phyloP scores from a whole-genome alignment of 2,329 filamentous ascomycete genomes.

The Rhinocladiella similis region DNA sequence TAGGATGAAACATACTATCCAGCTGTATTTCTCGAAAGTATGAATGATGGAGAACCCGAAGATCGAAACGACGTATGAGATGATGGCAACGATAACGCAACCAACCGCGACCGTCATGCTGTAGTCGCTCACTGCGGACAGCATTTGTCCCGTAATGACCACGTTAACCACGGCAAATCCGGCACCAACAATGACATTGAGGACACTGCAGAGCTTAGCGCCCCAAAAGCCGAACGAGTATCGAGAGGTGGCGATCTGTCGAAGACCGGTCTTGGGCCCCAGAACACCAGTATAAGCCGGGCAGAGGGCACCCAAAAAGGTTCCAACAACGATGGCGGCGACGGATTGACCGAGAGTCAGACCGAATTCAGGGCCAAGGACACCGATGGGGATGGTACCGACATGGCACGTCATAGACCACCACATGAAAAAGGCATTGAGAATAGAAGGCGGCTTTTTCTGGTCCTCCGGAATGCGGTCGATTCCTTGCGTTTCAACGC shows the following conservation, averaged over 20 bases:
- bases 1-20: constrained; percentile 34
- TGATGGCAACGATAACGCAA: constrained; percentile 34
- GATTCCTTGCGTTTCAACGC: constrained; percentile 50
- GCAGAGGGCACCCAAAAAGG: constrained; percentile 42
- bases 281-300: constrained; percentile 45
- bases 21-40: constrained; percentile 34
- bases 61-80: constrained; percentile 33
- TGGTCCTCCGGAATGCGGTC: constrained; percentile 49
- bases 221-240: constrained; percentile 36
- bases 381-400: constrained; percentile 39
- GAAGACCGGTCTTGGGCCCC: constrained; percentile 41
- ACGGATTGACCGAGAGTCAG: constrained; percentile 47
- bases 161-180: constrained; percentile 36
- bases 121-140: constrained; percentile 37
- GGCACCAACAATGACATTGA: constrained; percentile 34
- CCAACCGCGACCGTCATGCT: constrained; percentile 34
- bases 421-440: constrained; percentile 48
- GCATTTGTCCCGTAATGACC: constrained; percentile 36
- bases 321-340: constrained; percentile 42
- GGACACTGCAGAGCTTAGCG: constrained; percentile 32
- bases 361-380: constrained; percentile 52
- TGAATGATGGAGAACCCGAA: constrained; percentile 34
- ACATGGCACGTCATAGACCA: constrained; percentile 47
- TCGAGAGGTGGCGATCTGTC: constrained; percentile 32
- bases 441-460: constrained; percentile 42